phyloP scores from a whole-genome alignment of 495 filamentous ascomycete genomes.

The Jackrogersella minutella region DNA sequence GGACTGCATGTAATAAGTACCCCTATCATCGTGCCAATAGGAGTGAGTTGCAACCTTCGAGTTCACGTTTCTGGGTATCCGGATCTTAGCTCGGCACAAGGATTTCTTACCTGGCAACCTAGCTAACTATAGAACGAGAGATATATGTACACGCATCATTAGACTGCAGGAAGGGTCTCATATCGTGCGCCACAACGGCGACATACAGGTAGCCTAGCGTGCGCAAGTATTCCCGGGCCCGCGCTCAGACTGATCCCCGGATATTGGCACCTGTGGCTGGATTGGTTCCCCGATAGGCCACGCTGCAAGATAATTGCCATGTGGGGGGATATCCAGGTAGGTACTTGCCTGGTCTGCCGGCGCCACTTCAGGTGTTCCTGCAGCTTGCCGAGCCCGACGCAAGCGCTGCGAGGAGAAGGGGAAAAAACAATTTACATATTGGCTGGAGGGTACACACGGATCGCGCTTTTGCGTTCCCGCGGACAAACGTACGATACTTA shows the following conservation, averaged over 20 bases:
- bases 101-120: too few species aligned
- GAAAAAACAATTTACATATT: too few species aligned
- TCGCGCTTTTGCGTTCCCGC: constrained; percentile 7
- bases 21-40: constrained; percentile 9
- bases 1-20: constrained; percentile 6
- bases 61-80: neutral
- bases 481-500: constrained; percentile 23
- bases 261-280: constrained; percentile 14
- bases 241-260: constrained; percentile 11
- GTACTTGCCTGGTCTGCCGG: neutral
- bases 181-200: constrained; percentile 27
- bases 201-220: constrained; percentile 8
- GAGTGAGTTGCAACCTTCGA: neutral
- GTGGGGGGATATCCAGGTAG: constrained; percentile 23
- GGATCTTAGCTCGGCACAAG: constrained; percentile 7
- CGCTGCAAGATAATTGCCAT: constrained; percentile 18
- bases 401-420: neutral
- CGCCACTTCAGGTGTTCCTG: constrained; percentile 24
- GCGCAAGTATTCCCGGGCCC: too few species aligned
- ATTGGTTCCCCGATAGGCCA: constrained; percentile 28
- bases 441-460: constrained; percentile 20
- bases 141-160: too few species aligned
- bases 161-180: constrained; percentile 28
- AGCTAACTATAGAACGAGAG: too few species aligned
- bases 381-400: constrained; percentile 17